These are phyloP conservation scores for Trametes polyzona DNA, from an alignment of 1,284 basidiomycete species.

Conservation along the genomic window DNA sequence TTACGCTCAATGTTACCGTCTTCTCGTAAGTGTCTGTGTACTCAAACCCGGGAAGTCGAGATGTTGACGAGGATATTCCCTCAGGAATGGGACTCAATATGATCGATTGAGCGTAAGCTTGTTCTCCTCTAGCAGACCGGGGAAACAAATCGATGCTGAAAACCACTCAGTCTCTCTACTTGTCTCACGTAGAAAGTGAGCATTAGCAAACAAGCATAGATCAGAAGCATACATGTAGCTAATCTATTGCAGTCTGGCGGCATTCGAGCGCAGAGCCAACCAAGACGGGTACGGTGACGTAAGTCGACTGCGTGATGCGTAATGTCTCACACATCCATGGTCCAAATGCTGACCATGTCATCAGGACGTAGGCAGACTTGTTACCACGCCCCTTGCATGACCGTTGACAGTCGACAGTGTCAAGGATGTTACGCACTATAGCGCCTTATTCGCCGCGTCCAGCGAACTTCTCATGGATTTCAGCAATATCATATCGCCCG, in stretches of 20 bases:
- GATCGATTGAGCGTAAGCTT: slow-evolving; percentile 65
- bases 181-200: slow-evolving; percentile 30
- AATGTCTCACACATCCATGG: no score
- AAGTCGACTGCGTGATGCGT: neutral
- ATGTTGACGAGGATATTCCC: no score
- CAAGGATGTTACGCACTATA: slow-evolving; percentile 76
- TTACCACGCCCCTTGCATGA: neutral
- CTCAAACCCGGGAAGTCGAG: no score
- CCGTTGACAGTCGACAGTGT: slow-evolving; percentile 27
- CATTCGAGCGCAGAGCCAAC: slow-evolving; percentile 25
- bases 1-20: slow-evolving; percentile 73
- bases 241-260: slow-evolving; percentile 13
- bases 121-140: neutral
- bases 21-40: slow-evolving; percentile 9
- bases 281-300: slow-evolving; percentile 64
- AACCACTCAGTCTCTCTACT: slow-evolving; percentile 9
- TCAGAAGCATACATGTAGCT: neutral
- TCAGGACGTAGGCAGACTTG: no score
- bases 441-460: slow-evolving; percentile 61
- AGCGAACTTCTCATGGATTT: slow-evolving; percentile 70
- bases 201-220: neutral
- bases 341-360: no score
- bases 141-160: neutral
- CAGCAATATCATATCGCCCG: slow-evolving; percentile 61
- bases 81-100: slow-evolving; percentile 55